Base-by-base conservation (phyloP, 2,329 filamentous ascomycete genomes). In the Hypoxylon sp. region DNA sequence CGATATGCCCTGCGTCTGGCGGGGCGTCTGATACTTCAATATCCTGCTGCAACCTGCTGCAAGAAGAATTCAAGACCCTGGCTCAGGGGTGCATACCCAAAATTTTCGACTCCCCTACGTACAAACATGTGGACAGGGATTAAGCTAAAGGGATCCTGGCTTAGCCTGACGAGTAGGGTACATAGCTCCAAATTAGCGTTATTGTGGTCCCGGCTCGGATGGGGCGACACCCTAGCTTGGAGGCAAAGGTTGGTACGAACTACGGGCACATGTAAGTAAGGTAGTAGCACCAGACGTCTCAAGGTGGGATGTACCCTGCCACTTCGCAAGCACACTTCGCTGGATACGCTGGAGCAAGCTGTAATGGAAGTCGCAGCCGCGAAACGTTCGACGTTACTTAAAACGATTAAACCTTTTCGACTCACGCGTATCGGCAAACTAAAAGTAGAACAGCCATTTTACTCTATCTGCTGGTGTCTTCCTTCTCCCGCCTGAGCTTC, bases 51-150 rank as follows among this genome's bases (percentile, higher is more conserved):
- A 54, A 27, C 25, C 25, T 27, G 25, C 25, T 27, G 25, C 25
- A 27, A 27, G 25, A 27, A 61, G 37, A 46, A 60, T 61, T 64
- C 37, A 40, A n/a, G 60, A 69, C 53, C 69, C 69, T 63, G 30
- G 66, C 58, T 66, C 66, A 71, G 68, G 68, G 68, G 68, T 69
- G 55, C 63, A 66, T 64, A 46, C 35, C 31, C 56, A 35, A 50
- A 49, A 50, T 58, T 50, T 56, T 61, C 49, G 20, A 53, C 46
- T 27, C 57, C 42, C 35, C 51, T 40, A 44, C 42, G n/a, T 48
- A 44, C 44, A 49, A 56, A 61, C 44, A 44, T 54, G 37, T 37
- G 27, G 37, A 40, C 63, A 64, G 51, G 67, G 67, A 31, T 57
- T 8, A 27, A 33, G 54, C 49, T 56, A 66, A 44, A 33, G 51